Percentiles rank a stretch among this genome's conserved stretches.
phyloP scores from a whole-genome alignment of 352 stramenopile genomes.

The Phytophthora podocarpi region DNA sequence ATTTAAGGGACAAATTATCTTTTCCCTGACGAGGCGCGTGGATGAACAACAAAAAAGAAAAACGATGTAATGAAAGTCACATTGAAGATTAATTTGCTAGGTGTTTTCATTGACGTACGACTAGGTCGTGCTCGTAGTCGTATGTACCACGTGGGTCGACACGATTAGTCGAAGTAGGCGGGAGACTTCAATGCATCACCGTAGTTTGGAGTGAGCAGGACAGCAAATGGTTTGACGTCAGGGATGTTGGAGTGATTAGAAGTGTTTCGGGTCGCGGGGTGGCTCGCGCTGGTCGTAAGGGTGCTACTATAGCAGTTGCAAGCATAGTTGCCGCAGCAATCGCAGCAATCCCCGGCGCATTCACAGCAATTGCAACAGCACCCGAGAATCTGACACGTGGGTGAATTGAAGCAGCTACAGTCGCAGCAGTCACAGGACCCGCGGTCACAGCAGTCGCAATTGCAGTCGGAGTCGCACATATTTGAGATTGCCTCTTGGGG shows the following conservation, averaged over 20 bases:
- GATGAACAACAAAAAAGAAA: too few relatives aligned
- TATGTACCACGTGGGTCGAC: too few relatives aligned
- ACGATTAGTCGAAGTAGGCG: constrained; percentile 4
- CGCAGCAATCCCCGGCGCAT: too few relatives aligned
- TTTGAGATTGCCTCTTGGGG: not conserved
- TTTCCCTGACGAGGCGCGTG: too few relatives aligned
- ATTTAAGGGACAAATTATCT: too few relatives aligned
- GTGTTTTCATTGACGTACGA: too few relatives aligned
- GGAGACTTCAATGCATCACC: not conserved
- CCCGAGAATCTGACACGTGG: too few relatives aligned
- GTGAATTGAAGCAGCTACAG: too few relatives aligned
- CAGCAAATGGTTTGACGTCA: constrained; percentile 5
- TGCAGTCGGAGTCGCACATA: constrained; percentile 14
- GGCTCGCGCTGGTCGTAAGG: not conserved
- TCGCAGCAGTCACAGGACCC: not conserved
- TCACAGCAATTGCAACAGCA: not conserved
- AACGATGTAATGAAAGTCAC: too few relatives aligned
- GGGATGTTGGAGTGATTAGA: not conserved
- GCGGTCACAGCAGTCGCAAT: constrained; percentile 5
- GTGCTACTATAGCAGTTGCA: not conserved
- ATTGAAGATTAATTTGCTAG: too few relatives aligned
- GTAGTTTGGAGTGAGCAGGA: constrained; percentile 5
- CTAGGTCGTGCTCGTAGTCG: too few relatives aligned
- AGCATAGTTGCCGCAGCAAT: not conserved
- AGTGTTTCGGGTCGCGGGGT: not conserved